Evolutionary conservation across 1,139 yeast species (phyloP), one percentile per base, ranked within the genome.

Genomic region (Debaryomycetaceae sp.): DNA sequence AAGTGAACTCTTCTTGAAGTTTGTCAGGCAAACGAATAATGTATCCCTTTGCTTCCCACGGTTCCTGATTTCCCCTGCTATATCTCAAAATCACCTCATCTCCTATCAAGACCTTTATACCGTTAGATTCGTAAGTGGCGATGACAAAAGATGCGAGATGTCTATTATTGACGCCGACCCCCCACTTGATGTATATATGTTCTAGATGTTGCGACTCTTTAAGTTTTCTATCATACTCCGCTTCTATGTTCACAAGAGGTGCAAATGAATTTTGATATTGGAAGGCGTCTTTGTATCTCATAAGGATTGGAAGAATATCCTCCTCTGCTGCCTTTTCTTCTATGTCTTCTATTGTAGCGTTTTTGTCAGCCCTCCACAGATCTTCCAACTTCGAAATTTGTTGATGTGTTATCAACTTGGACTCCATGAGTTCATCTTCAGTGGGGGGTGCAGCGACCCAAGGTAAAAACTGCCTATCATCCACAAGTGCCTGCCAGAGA

Each of bases 401-500:
- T 33, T 80, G 73, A 38, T 82, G 79, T 0, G 84, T 71, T 35
- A 87, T 75, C 33, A 72, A 62, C 38, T 78, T 72, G 1, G 90
- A 76, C 42, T 69, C 70, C 31, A 81, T 59, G 46, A 75, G 65
- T 43, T 84, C 88, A 42, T 81, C 88, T 46, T 84, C 90, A 2
- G 74, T 58, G 1, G 96, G 96, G 4, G 52, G 52, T 1, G 81
- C 70, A 0, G 89, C 93, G 20, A 91, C 79, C 97, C 97, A 91
- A 1, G 88, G 71, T 47, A 90, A 69, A 52, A 91, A 80, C 50
- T 81, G 83, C 36, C 95, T 74, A 52, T 88, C 86, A 50, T 86
- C 95, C 47, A 91, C 87, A 47, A 91, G 68, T 0, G 97, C 80
- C 57, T 85, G 90, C 98, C 98, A 91, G 50, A 86, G 87, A 36